Evolutionary conservation across 1,139 yeast species (phyloP).

Genomic region (Protomyces macrosporus): DNA sequence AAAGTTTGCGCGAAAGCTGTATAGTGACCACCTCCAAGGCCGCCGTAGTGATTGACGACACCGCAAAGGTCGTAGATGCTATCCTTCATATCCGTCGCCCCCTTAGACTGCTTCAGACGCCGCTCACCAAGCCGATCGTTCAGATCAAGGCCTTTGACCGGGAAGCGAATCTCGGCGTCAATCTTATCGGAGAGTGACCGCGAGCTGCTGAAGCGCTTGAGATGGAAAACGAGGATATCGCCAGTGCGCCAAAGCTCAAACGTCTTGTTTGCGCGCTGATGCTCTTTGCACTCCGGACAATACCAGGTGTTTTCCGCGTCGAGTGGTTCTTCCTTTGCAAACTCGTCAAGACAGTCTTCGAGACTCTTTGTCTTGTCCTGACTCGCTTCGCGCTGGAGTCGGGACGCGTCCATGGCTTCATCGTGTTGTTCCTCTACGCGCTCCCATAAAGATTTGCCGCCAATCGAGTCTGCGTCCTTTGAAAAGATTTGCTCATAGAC

Average conservation of each 20-base stretch:
- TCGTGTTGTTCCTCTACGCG: conserved; percentile 35
- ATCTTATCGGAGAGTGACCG: conserved; percentile 85
- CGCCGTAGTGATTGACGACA: conserved; percentile 94
- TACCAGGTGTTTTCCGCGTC: conserved; percentile 93
- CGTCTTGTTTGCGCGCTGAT: conserved; percentile 83
- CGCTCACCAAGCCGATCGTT: conserved; percentile 47
- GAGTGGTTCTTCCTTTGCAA: conserved; percentile 76
- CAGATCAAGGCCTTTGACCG: conserved; percentile 76
- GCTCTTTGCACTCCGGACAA: conserved; percentile 84
- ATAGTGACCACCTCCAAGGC: conserved; percentile 96
- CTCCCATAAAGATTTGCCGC: conserved; percentile 12
- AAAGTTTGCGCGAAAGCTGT: conserved; percentile 83
- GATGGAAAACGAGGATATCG: conserved; percentile 79
- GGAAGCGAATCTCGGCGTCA: conserved; percentile 77
- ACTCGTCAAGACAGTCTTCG: conserved; percentile 67
- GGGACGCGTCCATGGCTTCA: conserved; percentile 39
- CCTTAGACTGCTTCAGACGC: conserved; percentile 39
- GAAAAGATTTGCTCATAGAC: conserved; percentile 50
- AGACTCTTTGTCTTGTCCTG: conserved; percentile 55
- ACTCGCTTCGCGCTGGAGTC: conserved; percentile 33
- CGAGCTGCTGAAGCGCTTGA: conserved; percentile 83
- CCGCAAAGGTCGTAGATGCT: conserved; percentile 75
- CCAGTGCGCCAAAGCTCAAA: conserved; percentile 90
- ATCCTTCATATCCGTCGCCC: conserved; percentile 38
- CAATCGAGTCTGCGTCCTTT: conserved; percentile 30